phyloP scores from a whole-genome alignment of 2,329 filamentous ascomycete species.

The Aaosphaeria arxii region DNA sequence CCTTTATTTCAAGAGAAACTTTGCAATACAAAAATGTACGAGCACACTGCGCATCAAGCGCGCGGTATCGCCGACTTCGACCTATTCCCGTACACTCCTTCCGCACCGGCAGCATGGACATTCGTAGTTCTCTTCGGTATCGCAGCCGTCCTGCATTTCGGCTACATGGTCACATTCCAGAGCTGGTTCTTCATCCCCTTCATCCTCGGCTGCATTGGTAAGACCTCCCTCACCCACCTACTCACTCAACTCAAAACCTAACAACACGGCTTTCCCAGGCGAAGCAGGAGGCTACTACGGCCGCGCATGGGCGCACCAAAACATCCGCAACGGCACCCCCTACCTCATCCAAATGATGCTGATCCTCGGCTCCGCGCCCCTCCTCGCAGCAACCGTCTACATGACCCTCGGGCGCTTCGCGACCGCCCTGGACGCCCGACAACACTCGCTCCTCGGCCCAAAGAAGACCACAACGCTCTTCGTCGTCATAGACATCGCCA shows the following conservation, averaged over 20 bases:
- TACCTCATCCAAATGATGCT: constrained; percentile 3
- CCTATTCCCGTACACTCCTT: background rate
- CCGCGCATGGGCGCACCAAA: constrained; percentile 10
- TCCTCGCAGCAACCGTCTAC: constrained; percentile 7
- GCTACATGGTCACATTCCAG: background rate
- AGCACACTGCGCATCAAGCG: background rate
- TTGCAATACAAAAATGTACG: background rate
- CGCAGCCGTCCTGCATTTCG: background rate
- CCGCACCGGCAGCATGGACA: background rate
- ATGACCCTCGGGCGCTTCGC: constrained; percentile 2
- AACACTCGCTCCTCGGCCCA: constrained; percentile 1
- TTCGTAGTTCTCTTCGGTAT: background rate
- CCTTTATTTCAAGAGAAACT: background rate
- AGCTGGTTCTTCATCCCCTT: background rate
- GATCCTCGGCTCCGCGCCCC: background rate
- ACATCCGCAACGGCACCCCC: constrained; percentile 11
- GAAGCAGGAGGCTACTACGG: constrained; percentile 17
- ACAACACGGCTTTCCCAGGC: constrained; percentile 3
- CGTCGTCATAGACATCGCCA: constrained; percentile 16
- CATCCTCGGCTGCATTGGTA: background rate
- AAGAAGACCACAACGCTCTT: constrained; percentile 13
- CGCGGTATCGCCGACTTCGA: background rate
- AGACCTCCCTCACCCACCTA: background rate
- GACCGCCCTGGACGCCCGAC: background rate
- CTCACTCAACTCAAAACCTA: background rate